Percentiles rank a stretch among this genome's conserved stretches.
phyloP scores from a whole-genome alignment of 129 eudicot genomes.

The Helianthus tuberosus region DNA sequence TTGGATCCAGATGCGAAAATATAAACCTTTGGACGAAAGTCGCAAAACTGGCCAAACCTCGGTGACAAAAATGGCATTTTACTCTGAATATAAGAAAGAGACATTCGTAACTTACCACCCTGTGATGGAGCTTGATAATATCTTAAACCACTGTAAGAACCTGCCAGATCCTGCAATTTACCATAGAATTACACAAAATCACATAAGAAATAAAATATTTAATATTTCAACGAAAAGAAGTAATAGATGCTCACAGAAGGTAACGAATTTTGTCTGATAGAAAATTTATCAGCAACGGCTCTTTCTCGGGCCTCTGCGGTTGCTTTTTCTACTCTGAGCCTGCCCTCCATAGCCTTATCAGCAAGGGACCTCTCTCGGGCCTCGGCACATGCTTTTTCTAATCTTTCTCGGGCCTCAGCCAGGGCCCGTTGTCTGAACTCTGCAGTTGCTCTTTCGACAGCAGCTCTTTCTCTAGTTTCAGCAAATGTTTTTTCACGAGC shows the following conservation, averaged over 20 bases:
- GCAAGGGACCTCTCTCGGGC: slow-evolving; percentile 66
- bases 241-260: slow-evolving; percentile 59
- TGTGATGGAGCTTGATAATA: slow-evolving; percentile 49
- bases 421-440: slow-evolving; percentile 85
- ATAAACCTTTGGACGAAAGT: no score
- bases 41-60: no score
- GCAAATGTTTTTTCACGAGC: slow-evolving; percentile 78
- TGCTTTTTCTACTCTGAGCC: slow-evolving; percentile 49
- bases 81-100: neutral
- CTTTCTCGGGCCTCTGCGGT: slow-evolving; percentile 72
- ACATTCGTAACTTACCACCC: slow-evolving; percentile 46
- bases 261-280: slow-evolving; percentile 65
- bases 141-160: slow-evolving; percentile 46
- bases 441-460: slow-evolving; percentile 76
- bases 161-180: slow-evolving; percentile 42
- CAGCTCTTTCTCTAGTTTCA: slow-evolving; percentile 78
- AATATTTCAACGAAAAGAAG: neutral
- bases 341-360: slow-evolving; percentile 60
- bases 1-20: no score
- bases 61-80: no score
- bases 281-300: slow-evolving; percentile 62
- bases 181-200: slow-evolving; percentile 29
- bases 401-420: slow-evolving; percentile 87
- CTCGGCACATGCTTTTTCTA: slow-evolving; percentile 85
- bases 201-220: slow-evolving; percentile 9